Base-by-base conservation (phyloP, 2,329 filamentous ascomycete genomes). In the Exophiala oligosperma region DNA sequence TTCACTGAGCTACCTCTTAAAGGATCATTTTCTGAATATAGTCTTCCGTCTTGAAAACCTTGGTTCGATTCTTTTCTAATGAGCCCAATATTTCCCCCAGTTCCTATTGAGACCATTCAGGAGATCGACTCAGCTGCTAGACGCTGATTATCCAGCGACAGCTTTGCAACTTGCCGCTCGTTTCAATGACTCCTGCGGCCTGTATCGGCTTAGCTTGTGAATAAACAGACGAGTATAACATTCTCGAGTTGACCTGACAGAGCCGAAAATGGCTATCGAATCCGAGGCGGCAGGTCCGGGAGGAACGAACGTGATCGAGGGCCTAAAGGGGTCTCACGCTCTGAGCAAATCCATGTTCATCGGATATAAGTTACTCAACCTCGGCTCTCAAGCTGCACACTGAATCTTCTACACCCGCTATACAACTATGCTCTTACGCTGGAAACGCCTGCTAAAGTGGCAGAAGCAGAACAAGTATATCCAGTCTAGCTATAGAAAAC, bases 401-500 rank as follows among this genome's bases (percentile, higher is more conserved):
- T 37, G 35, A 37, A 6, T 37, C 35, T 37, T 37, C 35, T 14
- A 37, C 35, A 37, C 14, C 35, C 35, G 35, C 14, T 37, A 37
- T 37, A 14, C 6, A 37, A 37, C 14, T 14, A 37, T 37, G 35
- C 14, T 14, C 35, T 14, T 37, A 37, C 35, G 35, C 35, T 37
- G 35, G 35, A 37, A 37, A 37, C 6, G 35, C 35, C 35, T 37
- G 35, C 35, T 14, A 37, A 37, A 14, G 14, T 37, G 35, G 35
- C 35, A 37, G 14, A 37, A 37, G 35, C 35, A 37, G 35, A 71
- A 69, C 55, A 28, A 64, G 46, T 69, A 51, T 41, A 69, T 71
- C 61, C 67, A 59, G 46, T 52, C 55, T 59, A 68, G 68, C 47
- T 71, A 70, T 59, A 68, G 68, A 17, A 63, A 66, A 0, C 61